Percentiles rank a stretch among this genome's conserved stretches.
phyloP scores from a whole-genome alignment of 768 basidiomycete genomes.

The Calocybe cyanea region DNA sequence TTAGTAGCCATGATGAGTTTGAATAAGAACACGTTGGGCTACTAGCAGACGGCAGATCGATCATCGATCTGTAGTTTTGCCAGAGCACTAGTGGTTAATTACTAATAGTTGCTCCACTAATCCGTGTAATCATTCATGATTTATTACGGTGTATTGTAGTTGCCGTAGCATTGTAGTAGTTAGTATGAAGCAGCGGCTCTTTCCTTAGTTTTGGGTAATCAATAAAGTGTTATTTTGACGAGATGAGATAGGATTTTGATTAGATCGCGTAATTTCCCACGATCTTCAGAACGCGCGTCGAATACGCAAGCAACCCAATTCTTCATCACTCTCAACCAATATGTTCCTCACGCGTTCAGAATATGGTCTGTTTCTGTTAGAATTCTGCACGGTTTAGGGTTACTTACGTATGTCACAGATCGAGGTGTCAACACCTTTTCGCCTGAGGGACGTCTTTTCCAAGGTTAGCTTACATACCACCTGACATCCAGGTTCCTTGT shows the following conservation, averaged over 20 bases:
- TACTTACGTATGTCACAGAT: slow-evolving; percentile 42
- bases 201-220: too few relatives aligned
- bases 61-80: too few relatives aligned
- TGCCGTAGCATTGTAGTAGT: too few relatives aligned
- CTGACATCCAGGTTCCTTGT: slow-evolving; percentile 3
- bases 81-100: background rate
- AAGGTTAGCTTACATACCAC: slow-evolving; percentile 54
- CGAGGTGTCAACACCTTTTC: slow-evolving; percentile 99
- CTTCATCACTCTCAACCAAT: slow-evolving; percentile 20
- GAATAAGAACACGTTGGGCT: too few relatives aligned
- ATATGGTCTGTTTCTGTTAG: slow-evolving; percentile 59
- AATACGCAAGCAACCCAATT: slow-evolving; percentile 28
- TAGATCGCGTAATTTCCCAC: slow-evolving; percentile 36
- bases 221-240: too few relatives aligned
- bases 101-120: too few relatives aligned
- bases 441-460: slow-evolving; percentile 96
- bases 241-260: slow-evolving; percentile 32
- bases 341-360: slow-evolving; percentile 97
- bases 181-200: too few relatives aligned
- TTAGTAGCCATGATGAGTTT: slow-evolving; percentile 27
- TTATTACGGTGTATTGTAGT: too few relatives aligned
- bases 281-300: slow-evolving; percentile 43
- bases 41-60: too few relatives aligned
- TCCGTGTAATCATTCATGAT: too few relatives aligned
- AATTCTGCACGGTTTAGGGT: background rate